Evolutionary conservation across 2,329 filamentous ascomycete genomes (phyloP).

Genomic region (Fusarium lyarnte): DNA sequence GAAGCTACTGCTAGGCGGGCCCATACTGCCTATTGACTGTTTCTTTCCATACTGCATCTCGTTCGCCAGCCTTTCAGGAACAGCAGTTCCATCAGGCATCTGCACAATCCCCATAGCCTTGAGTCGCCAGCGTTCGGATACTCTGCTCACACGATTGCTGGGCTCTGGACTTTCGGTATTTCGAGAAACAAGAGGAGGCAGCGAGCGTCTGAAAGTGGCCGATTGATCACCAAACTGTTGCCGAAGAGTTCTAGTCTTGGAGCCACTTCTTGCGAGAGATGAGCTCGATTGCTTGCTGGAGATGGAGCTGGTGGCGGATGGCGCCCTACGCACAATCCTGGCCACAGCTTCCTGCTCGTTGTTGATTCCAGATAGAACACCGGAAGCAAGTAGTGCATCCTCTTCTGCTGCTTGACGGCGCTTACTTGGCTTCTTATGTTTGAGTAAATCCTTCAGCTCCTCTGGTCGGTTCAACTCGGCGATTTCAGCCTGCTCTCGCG

Average conservation of each 20-base stretch:
- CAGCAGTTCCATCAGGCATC: constrained; percentile 62
- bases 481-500: constrained; percentile 40
- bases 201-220: constrained; percentile 51
- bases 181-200: constrained; percentile 48
- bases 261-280: constrained; percentile 39
- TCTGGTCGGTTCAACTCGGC: constrained; percentile 47
- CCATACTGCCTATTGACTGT: constrained; percentile 50
- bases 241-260: constrained; percentile 52
- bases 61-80: constrained; percentile 61
- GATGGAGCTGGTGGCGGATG: constrained; percentile 34
- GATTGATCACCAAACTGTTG: constrained; percentile 46
- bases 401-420: constrained; percentile 48
- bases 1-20: constrained; percentile 22
- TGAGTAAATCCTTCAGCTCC: constrained; percentile 48
- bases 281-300: constrained; percentile 34
- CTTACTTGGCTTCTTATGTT: constrained; percentile 45
- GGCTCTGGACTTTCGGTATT: constrained; percentile 41
- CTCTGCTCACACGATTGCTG: constrained; percentile 47
- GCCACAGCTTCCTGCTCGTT: constrained; percentile 51
- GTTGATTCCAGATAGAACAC: constrained; percentile 53
- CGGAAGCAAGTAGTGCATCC: constrained; percentile 53
- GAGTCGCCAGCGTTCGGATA: constrained; percentile 57
- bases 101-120: constrained; percentile 63
- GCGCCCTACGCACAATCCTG: constrained; percentile 48
- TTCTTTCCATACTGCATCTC: constrained; percentile 56